phyloP scores from a whole-genome alignment of 495 filamentous ascomycete genomes.

The Aspergillus nidulans region DNA sequence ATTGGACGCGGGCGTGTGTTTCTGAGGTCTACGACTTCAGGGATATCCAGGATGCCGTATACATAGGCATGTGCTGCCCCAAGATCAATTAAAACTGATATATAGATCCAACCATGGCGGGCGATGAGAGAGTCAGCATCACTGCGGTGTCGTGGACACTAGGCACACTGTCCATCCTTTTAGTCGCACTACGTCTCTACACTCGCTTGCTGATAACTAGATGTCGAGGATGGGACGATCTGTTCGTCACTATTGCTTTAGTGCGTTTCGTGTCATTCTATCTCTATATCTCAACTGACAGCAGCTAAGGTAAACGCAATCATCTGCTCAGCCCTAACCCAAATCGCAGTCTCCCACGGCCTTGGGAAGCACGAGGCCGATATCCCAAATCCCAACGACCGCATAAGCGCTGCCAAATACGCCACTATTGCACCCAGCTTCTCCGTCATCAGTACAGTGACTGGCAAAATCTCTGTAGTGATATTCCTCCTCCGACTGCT shows the following conservation, averaged over 20 bases:
- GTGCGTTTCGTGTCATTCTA: background rate
- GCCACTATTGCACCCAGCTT: slow-evolving; percentile 13
- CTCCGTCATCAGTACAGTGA: slow-evolving; percentile 13
- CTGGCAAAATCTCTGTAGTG: slow-evolving; percentile 8
- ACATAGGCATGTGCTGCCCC: background rate
- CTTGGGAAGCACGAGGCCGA: slow-evolving; percentile 4
- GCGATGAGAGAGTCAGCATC: background rate
- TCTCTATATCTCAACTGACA: too few species aligned
- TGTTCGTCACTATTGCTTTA: slow-evolving; percentile 8
- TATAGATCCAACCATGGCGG: background rate
- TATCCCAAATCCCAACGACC: background rate
- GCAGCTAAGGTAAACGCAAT: slow-evolving; percentile 3
- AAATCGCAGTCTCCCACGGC: slow-evolving; percentile 7
- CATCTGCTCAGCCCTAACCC: slow-evolving; percentile 6
- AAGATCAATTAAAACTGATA: background rate
- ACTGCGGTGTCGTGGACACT: slow-evolving; percentile 5
- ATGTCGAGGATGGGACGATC: slow-evolving; percentile 11
- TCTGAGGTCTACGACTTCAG: background rate
- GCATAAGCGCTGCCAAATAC: slow-evolving; percentile 9
- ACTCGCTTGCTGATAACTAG: background rate
- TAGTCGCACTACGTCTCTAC: slow-evolving; percentile 2
- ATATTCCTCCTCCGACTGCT: slow-evolving; percentile 14
- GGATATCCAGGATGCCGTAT: background rate
- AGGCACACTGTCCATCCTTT: background rate
- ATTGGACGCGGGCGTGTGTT: background rate